Conservation (phyloP, 352 stramenopile genomes). For the Phytophthora hibernalis region DNA sequence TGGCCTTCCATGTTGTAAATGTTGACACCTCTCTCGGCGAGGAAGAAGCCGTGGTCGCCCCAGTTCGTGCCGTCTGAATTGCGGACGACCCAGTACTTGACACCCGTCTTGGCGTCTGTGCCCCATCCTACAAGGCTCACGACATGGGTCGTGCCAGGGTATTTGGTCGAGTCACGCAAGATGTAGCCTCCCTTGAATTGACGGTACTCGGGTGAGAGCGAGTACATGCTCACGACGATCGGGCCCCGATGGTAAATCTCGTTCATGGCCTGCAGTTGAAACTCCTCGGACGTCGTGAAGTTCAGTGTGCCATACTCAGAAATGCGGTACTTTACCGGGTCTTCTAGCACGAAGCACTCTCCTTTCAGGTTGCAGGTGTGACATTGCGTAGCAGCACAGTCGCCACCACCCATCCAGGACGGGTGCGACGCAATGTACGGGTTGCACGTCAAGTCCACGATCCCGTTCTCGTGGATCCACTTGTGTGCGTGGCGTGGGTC, state of each 20-base stretch:
- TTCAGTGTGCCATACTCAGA: slow-evolving; percentile 83
- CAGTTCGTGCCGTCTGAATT: slow-evolving; percentile 91
- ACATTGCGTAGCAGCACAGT: slow-evolving; percentile 72
- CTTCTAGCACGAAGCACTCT: slow-evolving; percentile 62
- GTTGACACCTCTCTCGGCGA: slow-evolving; percentile 71
- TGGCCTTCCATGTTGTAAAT: slow-evolving; percentile 84
- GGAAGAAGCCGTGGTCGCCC: slow-evolving; percentile 79
- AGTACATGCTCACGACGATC: slow-evolving; percentile 94
- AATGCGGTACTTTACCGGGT: slow-evolving; percentile 73
- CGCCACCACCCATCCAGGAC: slow-evolving; percentile 68
- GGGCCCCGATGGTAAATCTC: slow-evolving; percentile 97
- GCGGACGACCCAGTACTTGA: slow-evolving; percentile 97
- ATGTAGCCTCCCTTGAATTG: slow-evolving; percentile 94
- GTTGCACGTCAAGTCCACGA: slow-evolving; percentile 84
- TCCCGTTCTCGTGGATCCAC: slow-evolving; percentile 86
- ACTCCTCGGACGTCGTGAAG: slow-evolving; percentile 65
- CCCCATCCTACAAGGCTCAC: slow-evolving; percentile 97
- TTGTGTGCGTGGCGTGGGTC: slow-evolving; percentile 84
- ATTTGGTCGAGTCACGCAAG: slow-evolving; percentile 85
- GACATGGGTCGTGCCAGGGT: slow-evolving; percentile 87
- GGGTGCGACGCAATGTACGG: slow-evolving; percentile 84
- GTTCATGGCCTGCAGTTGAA: slow-evolving; percentile 89
- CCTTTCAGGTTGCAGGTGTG: slow-evolving; percentile 68
- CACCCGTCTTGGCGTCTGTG: slow-evolving; percentile 64
- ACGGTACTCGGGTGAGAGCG: slow-evolving; percentile 66